These are phyloP conservation scores for Cornus suecica DNA, from an alignment of 148 eudicot genomes.

Conservation along the genomic window DNA sequence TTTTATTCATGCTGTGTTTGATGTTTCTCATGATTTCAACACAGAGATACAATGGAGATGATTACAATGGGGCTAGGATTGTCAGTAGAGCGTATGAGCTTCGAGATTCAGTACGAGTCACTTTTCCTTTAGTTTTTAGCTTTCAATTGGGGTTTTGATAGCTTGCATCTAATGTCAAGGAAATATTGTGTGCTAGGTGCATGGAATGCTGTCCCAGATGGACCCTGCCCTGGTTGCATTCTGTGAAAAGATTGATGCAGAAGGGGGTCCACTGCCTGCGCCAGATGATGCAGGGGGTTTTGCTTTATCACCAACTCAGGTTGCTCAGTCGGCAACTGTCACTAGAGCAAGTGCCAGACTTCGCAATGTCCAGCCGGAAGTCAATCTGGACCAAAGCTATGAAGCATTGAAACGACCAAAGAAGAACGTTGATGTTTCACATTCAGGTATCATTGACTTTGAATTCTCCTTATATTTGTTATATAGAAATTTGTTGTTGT, in stretches of 20 bases:
- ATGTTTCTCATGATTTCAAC: slow-evolving; percentile 1
- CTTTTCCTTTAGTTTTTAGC: slow-evolving; percentile 1
- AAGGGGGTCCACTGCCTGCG: slow-evolving; percentile 78
- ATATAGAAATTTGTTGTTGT: neutral
- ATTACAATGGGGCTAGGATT: slow-evolving; percentile 97
- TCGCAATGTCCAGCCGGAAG: slow-evolving; percentile 94
- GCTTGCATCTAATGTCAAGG: slow-evolving; percentile 1
- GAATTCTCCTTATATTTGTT: neutral
- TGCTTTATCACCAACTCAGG: slow-evolving; percentile 51
- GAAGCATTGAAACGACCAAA: slow-evolving; percentile 80
- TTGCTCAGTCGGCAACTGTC: slow-evolving; percentile 62
- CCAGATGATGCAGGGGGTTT: slow-evolving; percentile 68
- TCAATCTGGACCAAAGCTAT: slow-evolving; percentile 74
- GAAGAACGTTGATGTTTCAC: slow-evolving; percentile 57
- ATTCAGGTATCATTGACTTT: slow-evolving; percentile 45
- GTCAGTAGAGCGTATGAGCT: slow-evolving; percentile 98
- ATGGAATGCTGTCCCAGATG: slow-evolving; percentile 98
- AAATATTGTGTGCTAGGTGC: slow-evolving; percentile 52
- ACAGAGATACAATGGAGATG: slow-evolving; percentile 93
- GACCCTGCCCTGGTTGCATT: slow-evolving; percentile 90
- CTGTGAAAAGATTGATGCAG: slow-evolving; percentile 86
- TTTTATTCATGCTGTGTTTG: neutral
- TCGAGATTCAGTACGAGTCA: slow-evolving; percentile 83
- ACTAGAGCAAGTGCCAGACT: slow-evolving; percentile 96
- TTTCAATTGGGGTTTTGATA: slow-evolving; percentile 1